Evolutionary conservation across 108 stramenopile species (phyloP), one percentile per base, ranked within the genome.

Genomic region (Skeletonema marinoi): DNA sequence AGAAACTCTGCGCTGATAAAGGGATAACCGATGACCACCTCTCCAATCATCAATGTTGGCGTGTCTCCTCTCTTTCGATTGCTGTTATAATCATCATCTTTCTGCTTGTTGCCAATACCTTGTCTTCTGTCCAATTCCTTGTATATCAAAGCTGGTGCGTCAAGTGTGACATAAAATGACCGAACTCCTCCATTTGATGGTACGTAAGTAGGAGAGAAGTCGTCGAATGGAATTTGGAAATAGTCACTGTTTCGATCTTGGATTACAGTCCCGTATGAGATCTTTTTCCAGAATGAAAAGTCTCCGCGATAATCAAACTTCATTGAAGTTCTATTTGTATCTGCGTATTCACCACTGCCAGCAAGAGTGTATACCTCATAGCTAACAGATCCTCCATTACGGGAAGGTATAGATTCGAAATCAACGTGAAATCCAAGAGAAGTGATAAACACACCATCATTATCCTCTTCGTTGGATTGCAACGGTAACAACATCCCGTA

Each of bases 161-260:
- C 14, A 8, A 77, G 63, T 14, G 76, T 70, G 10, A 77, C n/a
- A 65, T 77, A 77, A 70, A 77, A 77, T 30, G 76, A 77, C n/a
- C 60, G 60, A 11, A 77, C 59, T 6, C 76, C 68, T n/a, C 76
- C 76, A 31, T 77, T 51, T 3, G 76, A 63, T 31, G 61, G 33
- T 4, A 77, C 12, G 35, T 51, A 65, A 4, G 76, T 77, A 33
- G 68, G 68, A 11, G 50, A 32, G 48, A 69, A 77, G n/a, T 68
- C 21, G 9, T 69, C 69, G 35, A 42, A 77, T 8, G 76, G 61
- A 10, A 77, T 77, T 38, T 77, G 76, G 33, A 61, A 77, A 38
- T 56, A 36, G n/a, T 64, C 48, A 54, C 48, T 32, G 14, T 36
- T 31, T 12, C 51, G 14, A 31, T 32, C 9, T 19, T 59, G 21